phyloP scores from a whole-genome alignment of 192 early-diverging fungal genomes.

The Podila minutissima region DNA sequence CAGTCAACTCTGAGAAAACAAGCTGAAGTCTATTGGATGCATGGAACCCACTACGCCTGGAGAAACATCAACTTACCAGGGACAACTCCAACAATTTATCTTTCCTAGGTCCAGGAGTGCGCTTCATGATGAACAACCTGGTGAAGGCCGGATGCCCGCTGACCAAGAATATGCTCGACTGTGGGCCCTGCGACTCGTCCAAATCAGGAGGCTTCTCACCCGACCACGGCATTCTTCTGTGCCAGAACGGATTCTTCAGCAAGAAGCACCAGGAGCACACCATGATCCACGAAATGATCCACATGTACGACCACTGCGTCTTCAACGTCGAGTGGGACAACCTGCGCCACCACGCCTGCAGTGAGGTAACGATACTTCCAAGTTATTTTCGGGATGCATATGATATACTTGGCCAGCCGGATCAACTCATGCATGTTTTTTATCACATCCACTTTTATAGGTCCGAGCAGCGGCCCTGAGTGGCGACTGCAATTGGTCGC shows the following conservation, averaged over 20 bases:
- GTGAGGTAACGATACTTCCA: constrained; percentile 56
- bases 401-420: not conserved
- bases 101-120: constrained; percentile 76
- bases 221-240: constrained; percentile 83
- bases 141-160: constrained; percentile 72
- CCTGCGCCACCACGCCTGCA: constrained; percentile 82
- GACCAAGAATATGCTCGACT: constrained; percentile 71
- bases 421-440: not conserved
- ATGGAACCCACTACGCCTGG: too few relatives aligned
- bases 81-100: not conserved
- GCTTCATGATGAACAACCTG: constrained; percentile 88
- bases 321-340: constrained; percentile 81
- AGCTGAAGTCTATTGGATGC: too few relatives aligned
- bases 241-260: constrained; percentile 82
- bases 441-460: constrained; percentile 25
- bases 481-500: constrained; percentile 79
- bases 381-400: not conserved
- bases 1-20: not conserved
- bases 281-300: constrained; percentile 93
- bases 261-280: constrained; percentile 92
- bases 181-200: constrained; percentile 83
- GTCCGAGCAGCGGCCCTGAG: constrained; percentile 81
- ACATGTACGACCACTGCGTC: constrained; percentile 81
- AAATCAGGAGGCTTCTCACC: constrained; percentile 91
- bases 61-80: too few relatives aligned